Percentiles rank a stretch among this genome's conserved stretches.
Conservation (phyloP, 139 green algal species). For the Astrephomene gubernaculifera region DNA sequence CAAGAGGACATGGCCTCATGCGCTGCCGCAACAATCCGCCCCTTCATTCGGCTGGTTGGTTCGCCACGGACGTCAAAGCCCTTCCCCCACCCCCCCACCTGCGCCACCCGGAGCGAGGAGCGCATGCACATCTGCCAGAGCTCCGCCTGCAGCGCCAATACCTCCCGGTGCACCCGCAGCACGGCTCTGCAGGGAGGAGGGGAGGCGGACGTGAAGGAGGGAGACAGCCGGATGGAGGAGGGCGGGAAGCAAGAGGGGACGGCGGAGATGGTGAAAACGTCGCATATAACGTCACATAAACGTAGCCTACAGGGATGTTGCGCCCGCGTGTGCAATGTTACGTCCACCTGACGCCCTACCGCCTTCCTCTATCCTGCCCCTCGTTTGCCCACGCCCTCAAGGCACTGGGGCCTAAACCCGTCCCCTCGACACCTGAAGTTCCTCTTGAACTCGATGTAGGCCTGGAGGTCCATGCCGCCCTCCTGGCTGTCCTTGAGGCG, state of each 20-base stretch:
- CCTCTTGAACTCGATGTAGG: slow-evolving; percentile 56
- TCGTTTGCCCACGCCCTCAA: neutral
- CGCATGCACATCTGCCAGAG: slow-evolving; percentile 46
- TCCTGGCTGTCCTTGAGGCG: slow-evolving; percentile 42
- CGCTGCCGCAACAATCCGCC: neutral
- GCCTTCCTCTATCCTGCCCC: neutral
- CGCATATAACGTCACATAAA: neutral
- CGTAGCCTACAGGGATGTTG: neutral
- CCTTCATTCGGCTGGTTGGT: neutral
- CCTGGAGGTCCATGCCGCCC: slow-evolving; percentile 46
- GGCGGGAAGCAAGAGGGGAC: neutral
- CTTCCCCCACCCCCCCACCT: neutral
- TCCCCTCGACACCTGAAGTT: slow-evolving; percentile 9
- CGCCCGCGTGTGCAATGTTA: neutral
- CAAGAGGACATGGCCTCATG: neutral
- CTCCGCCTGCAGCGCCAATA: slow-evolving; percentile 32
- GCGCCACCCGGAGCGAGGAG: neutral
- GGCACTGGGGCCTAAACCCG: neutral
- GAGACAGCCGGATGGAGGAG: neutral
- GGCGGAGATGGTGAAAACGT: too few species aligned
- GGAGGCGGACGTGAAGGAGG: neutral
- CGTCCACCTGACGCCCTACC: neutral
- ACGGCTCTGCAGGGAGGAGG: neutral
- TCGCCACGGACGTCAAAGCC: neutral
- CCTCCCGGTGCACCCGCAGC: slow-evolving; percentile 43